Percentiles rank a stretch among this genome's conserved stretches.
Evolutionary conservation across 2,329 filamentous ascomycete genomes (phyloP).

Genomic region (Macrophomina pseudophaseolina): DNA sequence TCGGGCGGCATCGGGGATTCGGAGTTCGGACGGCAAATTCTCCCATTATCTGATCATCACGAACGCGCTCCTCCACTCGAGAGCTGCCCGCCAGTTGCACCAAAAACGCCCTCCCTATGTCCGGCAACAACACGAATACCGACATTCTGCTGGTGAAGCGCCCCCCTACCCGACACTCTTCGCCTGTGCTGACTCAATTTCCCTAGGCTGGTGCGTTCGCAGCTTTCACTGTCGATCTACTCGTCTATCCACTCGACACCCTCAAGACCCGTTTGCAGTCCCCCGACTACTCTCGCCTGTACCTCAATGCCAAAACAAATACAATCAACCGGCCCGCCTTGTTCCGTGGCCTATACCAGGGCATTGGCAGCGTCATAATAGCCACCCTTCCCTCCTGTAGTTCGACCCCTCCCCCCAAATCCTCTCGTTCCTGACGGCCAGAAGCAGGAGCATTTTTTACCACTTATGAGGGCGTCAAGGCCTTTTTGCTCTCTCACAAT

Average conservation of each 20-base stretch:
- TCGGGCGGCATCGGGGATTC: constrained; percentile 4
- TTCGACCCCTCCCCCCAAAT: constrained; percentile 29
- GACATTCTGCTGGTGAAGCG: constrained; percentile 62
- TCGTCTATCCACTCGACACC: constrained; percentile 88
- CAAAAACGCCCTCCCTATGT: constrained; percentile 33
- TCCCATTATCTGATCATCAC: constrained; percentile 24
- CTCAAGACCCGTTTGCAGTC: constrained; percentile 87
- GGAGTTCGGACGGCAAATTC: constrained; percentile 20
- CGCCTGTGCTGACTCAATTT: neutral
- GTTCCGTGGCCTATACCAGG: constrained; percentile 82
- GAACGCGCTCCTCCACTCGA: constrained; percentile 4
- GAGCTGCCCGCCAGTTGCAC: constrained; percentile 7
- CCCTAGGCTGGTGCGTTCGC: constrained; percentile 81
- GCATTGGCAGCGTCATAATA: constrained; percentile 81
- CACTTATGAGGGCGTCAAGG: constrained; percentile 81
- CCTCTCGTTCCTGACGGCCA: constrained; percentile 2
- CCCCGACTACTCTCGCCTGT: constrained; percentile 72
- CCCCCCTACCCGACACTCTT: constrained; percentile 2
- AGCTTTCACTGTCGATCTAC: constrained; percentile 82
- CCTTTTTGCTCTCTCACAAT: constrained; percentile 59
- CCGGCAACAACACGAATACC: constrained; percentile 54
- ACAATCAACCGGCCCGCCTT: constrained; percentile 60
- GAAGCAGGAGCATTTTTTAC: constrained; percentile 86
- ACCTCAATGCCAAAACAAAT: constrained; percentile 61
- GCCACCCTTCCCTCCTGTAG: constrained; percentile 86